These are phyloP conservation scores for Termitomyces sp. DNA, from an alignment of 768 basidiomycete species.

Conservation along the genomic window DNA sequence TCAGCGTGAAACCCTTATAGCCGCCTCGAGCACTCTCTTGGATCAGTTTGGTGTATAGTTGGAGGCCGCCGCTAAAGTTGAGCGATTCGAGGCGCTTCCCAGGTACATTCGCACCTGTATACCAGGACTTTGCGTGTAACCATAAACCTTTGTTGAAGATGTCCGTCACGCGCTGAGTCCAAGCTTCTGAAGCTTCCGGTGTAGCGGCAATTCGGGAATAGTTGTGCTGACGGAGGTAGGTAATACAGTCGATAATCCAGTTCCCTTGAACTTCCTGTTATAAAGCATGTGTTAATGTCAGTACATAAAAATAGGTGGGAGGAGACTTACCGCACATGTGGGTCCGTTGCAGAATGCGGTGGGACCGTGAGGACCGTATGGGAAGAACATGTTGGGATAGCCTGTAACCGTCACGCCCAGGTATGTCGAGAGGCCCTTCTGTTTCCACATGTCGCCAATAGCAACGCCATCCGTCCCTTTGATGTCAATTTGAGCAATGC, in stretches of 20 bases:
- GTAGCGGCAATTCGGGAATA: constrained; percentile 8
- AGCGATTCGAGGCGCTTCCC: constrained; percentile 17
- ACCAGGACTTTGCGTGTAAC: constrained; percentile 19
- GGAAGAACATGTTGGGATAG: constrained; percentile 23
- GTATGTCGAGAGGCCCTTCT: constrained; percentile 14
- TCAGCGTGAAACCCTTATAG: constrained; percentile 11
- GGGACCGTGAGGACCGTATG: constrained; percentile 19
- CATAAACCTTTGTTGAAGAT: constrained; percentile 8
- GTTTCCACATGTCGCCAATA: constrained; percentile 17
- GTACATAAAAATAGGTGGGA: background rate
- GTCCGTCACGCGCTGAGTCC: constrained; percentile 9
- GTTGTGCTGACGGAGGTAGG: constrained; percentile 11
- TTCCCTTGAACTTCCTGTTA: constrained; percentile 19
- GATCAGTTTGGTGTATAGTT: constrained; percentile 12
- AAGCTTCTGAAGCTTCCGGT: constrained; percentile 9
- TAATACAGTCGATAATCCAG: constrained; percentile 18
- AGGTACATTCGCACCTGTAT: constrained; percentile 19
- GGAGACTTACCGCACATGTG: constrained; percentile 14
- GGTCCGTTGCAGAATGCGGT: constrained; percentile 21
- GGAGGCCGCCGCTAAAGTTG: constrained; percentile 19
- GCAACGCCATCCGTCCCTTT: constrained; percentile 12
- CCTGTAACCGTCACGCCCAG: constrained; percentile 15
- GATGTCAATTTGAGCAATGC: constrained; percentile 17
- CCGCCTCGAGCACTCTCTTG: constrained; percentile 14
- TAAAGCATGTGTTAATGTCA: background rate